Evolutionary conservation across 306 rosid genomes (phyloP), one percentile per base, ranked within the genome.

Genomic region (Albizia julibrissin): DNA sequence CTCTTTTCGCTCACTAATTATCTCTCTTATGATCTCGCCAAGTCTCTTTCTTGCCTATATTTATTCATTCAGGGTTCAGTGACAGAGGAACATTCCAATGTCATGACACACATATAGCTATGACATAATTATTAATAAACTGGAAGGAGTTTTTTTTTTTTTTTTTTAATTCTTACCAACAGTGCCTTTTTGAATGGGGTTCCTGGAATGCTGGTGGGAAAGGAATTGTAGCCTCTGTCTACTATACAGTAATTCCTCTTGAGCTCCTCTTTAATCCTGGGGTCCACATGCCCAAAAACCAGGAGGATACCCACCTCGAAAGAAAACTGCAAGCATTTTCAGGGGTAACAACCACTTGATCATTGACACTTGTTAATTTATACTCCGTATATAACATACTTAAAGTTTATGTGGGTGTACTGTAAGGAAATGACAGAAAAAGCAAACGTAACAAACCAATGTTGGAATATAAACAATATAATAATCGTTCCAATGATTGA

Each of bases 141-240:
- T 58, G 62, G 46, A 46, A 54, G 62, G 22, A 24, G 59, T 22
- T 74, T 61, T 27, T 64, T 5, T 11, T 6, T 29, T 6, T 13
- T 10, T 21, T 13, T 1, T 19, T 56, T 4, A 52, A 37, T 27
- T 33, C 81, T 71, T 85, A 95, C 99, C 86, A 77, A 18, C 0
- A 95, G 74, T 40, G 99, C 98, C 64, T 89, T 93, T 78, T 83
- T 83, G 87, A 89, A 93, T 73, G 87, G 85, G 2, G 96, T 88
- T 79, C 98, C 94, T 2, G 98, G 96, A 42, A 95, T 83, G 82
- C 72, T 77, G 37, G 84, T 85, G 12, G 97, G 97, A 33, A 93
- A 93, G 49, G 97, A 89, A 84, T 95, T 95, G 87, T 95, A 95
- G 83, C 99, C 98, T 65, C 59, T 81, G 67, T 95, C 89, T 39